Conservation (phyloP, 768 basidiomycete genomes). For the Vararia minispora region DNA sequence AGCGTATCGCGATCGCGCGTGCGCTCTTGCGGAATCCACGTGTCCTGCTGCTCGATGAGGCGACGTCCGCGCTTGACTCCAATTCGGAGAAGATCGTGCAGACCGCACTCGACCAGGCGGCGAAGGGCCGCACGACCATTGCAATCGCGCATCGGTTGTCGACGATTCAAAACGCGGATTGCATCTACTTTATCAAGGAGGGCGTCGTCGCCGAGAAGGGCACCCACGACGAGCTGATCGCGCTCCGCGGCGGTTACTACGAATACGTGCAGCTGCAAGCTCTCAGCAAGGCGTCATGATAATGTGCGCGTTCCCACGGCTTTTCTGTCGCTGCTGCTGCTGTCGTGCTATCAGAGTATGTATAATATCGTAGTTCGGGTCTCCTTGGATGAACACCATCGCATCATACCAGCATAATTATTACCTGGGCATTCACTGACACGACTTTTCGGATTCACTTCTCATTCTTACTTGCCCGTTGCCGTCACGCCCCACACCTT, state of each 20-base stretch:
- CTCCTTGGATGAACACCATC: no score
- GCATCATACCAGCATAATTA: no score
- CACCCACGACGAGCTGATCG: constrained; percentile 13
- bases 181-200: constrained; percentile 17
- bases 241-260: constrained; percentile 10
- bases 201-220: constrained; percentile 12
- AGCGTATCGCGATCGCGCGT: constrained; percentile 30
- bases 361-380: no score
- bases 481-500: no score
- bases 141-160: constrained; percentile 93
- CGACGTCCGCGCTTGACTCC: constrained; percentile 41
- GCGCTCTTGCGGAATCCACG: constrained; percentile 22
- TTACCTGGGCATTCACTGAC: no score
- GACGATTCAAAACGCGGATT: constrained; percentile 33
- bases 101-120: constrained; percentile 83
- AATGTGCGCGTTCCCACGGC: no score
- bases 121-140: constrained; percentile 86
- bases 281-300: constrained; percentile 6
- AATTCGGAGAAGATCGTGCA: constrained; percentile 79
- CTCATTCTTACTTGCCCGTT: no score
- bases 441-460: no score
- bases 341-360: no score
- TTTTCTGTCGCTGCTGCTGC: no score
- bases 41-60: constrained; percentile 22
- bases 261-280: constrained; percentile 15